Percentiles rank a stretch among this genome's conserved stretches.
Evolutionary conservation across 73 alveolate species (phyloP).

Genomic region (Blepharisma stoltei): DNA sequence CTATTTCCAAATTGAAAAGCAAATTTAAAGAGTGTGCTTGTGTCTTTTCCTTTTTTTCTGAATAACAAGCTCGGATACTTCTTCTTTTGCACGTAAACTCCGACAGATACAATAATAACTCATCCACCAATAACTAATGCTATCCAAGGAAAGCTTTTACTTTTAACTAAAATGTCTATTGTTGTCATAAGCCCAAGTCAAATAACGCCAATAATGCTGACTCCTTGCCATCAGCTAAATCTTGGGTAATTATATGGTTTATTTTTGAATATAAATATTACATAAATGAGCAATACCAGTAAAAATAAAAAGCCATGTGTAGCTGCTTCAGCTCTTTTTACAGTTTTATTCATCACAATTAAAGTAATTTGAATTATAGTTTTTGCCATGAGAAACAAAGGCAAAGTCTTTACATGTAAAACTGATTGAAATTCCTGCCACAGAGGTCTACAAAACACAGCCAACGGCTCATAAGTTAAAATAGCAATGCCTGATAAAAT

Average conservation of each 20-base stretch:
- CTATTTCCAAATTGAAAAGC: too few species aligned
- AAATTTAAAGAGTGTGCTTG: too few species aligned
- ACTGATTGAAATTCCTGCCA: not conserved
- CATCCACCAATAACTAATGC: too few species aligned
- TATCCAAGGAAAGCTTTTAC: too few species aligned
- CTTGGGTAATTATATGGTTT: conserved; percentile 26
- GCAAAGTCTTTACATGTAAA: not conserved
- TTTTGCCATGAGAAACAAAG: not conserved
- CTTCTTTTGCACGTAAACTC: too few species aligned
- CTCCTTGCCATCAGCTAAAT: not conserved
- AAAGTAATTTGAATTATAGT: not conserved
- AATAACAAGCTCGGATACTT: too few species aligned
- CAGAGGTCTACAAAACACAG: conserved; percentile 6
- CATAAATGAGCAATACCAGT: not conserved
- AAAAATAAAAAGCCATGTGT: conserved; percentile 29
- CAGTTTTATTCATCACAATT: conserved; percentile 9
- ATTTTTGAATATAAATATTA: not conserved
- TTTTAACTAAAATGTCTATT: not conserved
- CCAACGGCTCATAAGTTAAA: not conserved
- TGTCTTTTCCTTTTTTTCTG: too few species aligned
- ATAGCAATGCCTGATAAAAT: not conserved
- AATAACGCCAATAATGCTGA: not conserved
- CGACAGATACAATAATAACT: too few species aligned
- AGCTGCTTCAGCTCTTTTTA: not conserved
- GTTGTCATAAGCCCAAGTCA: conserved; percentile 18